These are phyloP conservation scores for Ustulina deusta DNA, from an alignment of 2,329 filamentous ascomycete genomes.

Conservation along the genomic window DNA sequence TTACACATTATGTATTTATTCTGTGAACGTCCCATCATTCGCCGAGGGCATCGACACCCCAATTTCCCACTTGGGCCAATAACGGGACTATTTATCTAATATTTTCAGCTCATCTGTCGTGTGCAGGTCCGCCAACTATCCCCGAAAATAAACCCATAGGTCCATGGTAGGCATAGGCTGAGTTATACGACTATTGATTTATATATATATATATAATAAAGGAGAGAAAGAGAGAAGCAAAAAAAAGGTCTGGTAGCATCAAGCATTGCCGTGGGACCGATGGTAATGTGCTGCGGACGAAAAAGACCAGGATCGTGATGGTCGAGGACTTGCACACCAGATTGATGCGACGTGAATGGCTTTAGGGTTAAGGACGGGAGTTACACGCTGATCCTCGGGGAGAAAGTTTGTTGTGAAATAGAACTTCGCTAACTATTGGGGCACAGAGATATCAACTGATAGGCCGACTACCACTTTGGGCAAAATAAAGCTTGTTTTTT, in stretches of 20 bases:
- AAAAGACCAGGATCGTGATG: neutral
- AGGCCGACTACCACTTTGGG: neutral
- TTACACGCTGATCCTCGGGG: too few relatives aligned
- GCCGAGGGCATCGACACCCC: constrained; percentile 8
- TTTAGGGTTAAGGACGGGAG: too few relatives aligned
- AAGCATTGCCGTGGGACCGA: neutral
- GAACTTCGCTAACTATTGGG: neutral
- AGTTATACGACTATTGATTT: neutral
- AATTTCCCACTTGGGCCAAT: constrained; percentile 26
- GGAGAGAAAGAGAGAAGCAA: neutral
- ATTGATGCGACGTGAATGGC: too few relatives aligned
- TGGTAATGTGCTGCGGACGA: neutral
- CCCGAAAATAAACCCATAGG: neutral
- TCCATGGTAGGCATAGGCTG: neutral
- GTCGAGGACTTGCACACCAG: neutral
- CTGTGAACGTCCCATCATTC: constrained; percentile 5
- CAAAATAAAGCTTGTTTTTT: constrained; percentile 18
- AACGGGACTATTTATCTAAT: neutral
- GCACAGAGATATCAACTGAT: constrained; percentile 6
- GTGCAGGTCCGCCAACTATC: constrained; percentile 8
- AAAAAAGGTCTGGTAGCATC: neutral
- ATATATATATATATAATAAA: too few relatives aligned
- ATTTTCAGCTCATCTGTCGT: constrained; percentile 19
- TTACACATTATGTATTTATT: neutral
- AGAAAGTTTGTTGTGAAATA: neutral